Percentiles rank a stretch among this genome's conserved stretches.
phyloP scores from a whole-genome alignment of 2,329 filamentous ascomycete species.

The Epichloe bromicola region DNA sequence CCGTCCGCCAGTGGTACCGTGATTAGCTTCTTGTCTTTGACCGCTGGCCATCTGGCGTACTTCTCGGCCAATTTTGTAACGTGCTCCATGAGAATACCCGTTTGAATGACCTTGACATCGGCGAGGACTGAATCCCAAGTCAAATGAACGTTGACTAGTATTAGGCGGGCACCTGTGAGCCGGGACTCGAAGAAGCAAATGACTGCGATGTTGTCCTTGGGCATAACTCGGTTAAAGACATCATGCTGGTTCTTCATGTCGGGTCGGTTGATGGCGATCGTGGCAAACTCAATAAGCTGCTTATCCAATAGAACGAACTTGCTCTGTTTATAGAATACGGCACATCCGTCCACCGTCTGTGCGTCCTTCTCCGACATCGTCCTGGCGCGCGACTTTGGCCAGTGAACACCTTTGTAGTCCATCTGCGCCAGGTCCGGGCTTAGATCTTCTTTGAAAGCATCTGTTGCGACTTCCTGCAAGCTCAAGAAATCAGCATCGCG shows the following conservation, averaged over 20 bases:
- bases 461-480: slow-evolving; percentile 84
- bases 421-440: slow-evolving; percentile 71
- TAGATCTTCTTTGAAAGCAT: slow-evolving; percentile 87
- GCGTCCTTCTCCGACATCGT: slow-evolving; percentile 88
- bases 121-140: slow-evolving; percentile 87
- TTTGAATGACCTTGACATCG: slow-evolving; percentile 94
- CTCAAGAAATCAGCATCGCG: slow-evolving; percentile 82
- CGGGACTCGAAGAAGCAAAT: slow-evolving; percentile 89
- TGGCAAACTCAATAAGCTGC: slow-evolving; percentile 82
- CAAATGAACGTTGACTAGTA: slow-evolving; percentile 86
- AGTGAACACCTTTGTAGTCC: slow-evolving; percentile 90
- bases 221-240: slow-evolving; percentile 97
- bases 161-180: slow-evolving; percentile 75
- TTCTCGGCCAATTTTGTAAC: slow-evolving; percentile 76
- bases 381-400: slow-evolving; percentile 76
- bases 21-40: slow-evolving; percentile 64
- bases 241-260: slow-evolving; percentile 97
- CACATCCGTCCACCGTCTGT: slow-evolving; percentile 85
- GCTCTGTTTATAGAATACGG: slow-evolving; percentile 89
- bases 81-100: slow-evolving; percentile 87
- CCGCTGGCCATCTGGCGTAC: slow-evolving; percentile 66
- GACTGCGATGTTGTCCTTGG: slow-evolving; percentile 91
- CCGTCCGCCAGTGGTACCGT: slow-evolving; percentile 29
- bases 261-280: slow-evolving; percentile 82
- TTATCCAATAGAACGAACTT: slow-evolving; percentile 94